These are phyloP conservation scores for Pueraria montana DNA, from an alignment of 306 rosid genomes.

Conservation along the genomic window DNA sequence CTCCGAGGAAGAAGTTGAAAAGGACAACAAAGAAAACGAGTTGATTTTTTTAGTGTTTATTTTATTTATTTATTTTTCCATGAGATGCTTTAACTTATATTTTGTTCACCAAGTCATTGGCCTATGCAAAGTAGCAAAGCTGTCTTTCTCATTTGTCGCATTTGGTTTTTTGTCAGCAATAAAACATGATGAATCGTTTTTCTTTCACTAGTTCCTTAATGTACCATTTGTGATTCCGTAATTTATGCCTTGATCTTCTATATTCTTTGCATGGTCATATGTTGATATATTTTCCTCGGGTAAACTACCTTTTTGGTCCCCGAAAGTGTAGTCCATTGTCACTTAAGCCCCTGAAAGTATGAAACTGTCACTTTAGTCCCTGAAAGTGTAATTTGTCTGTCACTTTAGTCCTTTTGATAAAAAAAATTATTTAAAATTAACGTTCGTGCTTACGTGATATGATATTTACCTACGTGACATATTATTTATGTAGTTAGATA, in stretches of 20 bases:
- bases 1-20: slow-evolving; percentile 57
- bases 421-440: too few relatives aligned
- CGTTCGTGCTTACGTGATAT: too few relatives aligned
- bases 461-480: too few relatives aligned
- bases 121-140: background rate
- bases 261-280: background rate
- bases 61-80: background rate
- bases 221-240: background rate
- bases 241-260: background rate
- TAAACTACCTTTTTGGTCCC: too few relatives aligned
- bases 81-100: slow-evolving; percentile 6
- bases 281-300: background rate
- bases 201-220: background rate
- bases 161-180: slow-evolving; percentile 22
- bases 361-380: too few relatives aligned
- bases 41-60: background rate
- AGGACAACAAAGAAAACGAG: slow-evolving; percentile 45
- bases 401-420: too few relatives aligned
- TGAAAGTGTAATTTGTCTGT: too few relatives aligned
- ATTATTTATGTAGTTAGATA: too few relatives aligned
- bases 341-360: too few relatives aligned
- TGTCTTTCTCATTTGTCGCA: slow-evolving; percentile 3
- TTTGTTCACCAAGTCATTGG: background rate
- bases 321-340: too few relatives aligned
- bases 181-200: background rate